Evolutionary conservation across 140 eudicot species (phyloP), one percentile per base, ranked within the genome.

Genomic region (Bidens hawaiensis): DNA sequence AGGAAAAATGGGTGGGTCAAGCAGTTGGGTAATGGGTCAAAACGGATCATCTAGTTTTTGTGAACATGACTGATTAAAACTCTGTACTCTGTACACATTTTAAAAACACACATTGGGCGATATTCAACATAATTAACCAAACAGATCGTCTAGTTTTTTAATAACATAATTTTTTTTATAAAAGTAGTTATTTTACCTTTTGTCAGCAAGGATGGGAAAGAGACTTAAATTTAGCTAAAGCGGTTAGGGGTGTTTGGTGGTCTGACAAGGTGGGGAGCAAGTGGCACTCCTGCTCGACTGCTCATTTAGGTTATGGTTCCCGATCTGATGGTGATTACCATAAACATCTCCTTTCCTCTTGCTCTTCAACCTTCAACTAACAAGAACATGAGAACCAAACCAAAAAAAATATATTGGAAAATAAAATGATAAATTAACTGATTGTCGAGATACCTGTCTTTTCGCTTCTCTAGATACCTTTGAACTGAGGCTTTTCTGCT

Each of bases 291-390:
- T 70, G 43, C 70, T 78, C 11, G 80, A 65, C 59, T 69, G 78
- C 71, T 81, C 87, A 6, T 72, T 60, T 42, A 75, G 94, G 73
- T 25, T 26, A 14, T 24, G 59, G 33, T 50, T 50, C n/a, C 30
- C 31, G 13, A 22, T 50, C 30, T 22, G 57, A 50, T 81, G 84
- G 71, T 81, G 84, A 69, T 65, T 85, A 31, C 67, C 31, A 66
- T 68, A 85, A 14, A 65, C 53, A 59, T 82, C 88, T 70, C 46
- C 73, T 79, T 88, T 88, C 81, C 81, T 79, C 87, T 75, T 88
- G 87, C 90, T 77, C 84, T 82, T 88, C 60, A 77, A 88, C 94
- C 96, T 88, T 88, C 82, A 85, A 76, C 94, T 88, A 71, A 82
- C 90, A 88, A 74, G 63, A 70, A 69, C 38, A 65, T 82, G 64